These are phyloP conservation scores for Lotmaria passim DNA, from an alignment of 208 protist genomes.

Conservation along the genomic window DNA sequence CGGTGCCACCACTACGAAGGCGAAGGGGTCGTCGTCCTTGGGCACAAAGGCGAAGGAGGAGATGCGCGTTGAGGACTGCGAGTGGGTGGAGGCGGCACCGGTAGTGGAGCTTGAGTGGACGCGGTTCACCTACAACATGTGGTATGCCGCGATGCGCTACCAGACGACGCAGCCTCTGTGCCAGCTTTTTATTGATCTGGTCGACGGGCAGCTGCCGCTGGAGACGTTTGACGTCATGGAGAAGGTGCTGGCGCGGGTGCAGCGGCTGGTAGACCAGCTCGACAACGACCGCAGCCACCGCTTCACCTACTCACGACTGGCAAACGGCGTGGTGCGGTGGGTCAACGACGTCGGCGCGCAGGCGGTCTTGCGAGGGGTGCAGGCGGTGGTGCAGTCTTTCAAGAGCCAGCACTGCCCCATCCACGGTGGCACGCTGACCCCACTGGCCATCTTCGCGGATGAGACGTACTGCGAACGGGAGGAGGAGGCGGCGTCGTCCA, in stretches of 20 bases:
- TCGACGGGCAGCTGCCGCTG: constrained; percentile 58
- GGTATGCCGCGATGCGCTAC: constrained; percentile 64
- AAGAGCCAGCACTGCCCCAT: constrained; percentile 52
- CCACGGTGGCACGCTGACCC: constrained; percentile 47
- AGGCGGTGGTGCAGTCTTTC: constrained; percentile 68
- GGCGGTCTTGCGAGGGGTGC: constrained; percentile 44
- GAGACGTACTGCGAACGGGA: constrained; percentile 47
- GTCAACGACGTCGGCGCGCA: constrained; percentile 59
- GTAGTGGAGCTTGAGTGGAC: constrained; percentile 68
- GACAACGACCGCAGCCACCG: constrained; percentile 56
- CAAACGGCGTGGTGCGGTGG: constrained; percentile 45
- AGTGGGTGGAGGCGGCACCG: constrained; percentile 20
- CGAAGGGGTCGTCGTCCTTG: too few species aligned
- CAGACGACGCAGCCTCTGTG: constrained; percentile 68
- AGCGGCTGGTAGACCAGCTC: constrained; percentile 36
- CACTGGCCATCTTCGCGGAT: constrained; percentile 52
- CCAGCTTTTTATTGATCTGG: constrained; percentile 58
- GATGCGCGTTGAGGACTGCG: constrained; percentile 7
- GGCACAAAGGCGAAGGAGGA: not conserved
- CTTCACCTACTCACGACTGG: constrained; percentile 60
- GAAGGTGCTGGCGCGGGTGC: constrained; percentile 29
- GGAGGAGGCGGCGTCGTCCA: constrained; percentile 9
- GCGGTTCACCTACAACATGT: constrained; percentile 78
- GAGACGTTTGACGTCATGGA: constrained; percentile 58
- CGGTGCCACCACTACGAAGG: not conserved